Evolutionary conservation across 1,284 basidiomycete species (phyloP).

Genomic region (Leccinum subfulvum): DNA sequence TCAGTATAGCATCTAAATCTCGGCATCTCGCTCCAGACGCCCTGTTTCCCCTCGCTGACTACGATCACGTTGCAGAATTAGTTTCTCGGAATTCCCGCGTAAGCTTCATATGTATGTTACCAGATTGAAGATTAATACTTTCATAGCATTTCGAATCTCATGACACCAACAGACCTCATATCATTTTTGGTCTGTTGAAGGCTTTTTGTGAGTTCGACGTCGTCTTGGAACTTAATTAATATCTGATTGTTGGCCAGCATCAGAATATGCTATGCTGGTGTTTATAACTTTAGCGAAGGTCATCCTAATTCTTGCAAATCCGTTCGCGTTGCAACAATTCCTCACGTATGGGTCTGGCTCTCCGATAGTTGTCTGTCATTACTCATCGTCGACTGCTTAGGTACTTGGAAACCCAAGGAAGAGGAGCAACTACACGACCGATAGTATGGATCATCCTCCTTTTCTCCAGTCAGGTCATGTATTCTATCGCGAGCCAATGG

Average conservation of each 20-base stretch:
- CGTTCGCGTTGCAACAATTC: constrained; percentile 16
- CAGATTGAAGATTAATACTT: not conserved
- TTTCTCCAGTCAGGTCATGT: constrained; percentile 41
- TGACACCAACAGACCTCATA: not conserved
- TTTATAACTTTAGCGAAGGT: constrained; percentile 7
- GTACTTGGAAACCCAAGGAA: constrained; percentile 18
- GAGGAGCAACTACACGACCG: constrained; percentile 18
- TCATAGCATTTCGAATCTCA: constrained; percentile 4
- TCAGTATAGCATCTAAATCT: constrained; percentile 45
- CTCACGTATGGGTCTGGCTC: constrained; percentile 7
- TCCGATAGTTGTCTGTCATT: not conserved
- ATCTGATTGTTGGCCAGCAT: not conserved
- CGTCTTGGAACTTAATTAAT: not conserved
- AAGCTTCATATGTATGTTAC: constrained; percentile 6
- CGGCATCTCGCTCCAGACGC: constrained; percentile 43
- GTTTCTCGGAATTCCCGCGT: constrained; percentile 40
- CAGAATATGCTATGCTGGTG: constrained; percentile 9
- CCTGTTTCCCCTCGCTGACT: constrained; percentile 60
- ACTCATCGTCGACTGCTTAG: constrained; percentile 9
- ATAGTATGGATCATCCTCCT: constrained; percentile 26
- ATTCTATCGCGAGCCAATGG: constrained; percentile 37
- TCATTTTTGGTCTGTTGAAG: constrained; percentile 13
- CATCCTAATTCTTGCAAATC: constrained; percentile 5
- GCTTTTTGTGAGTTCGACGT: constrained; percentile 12
- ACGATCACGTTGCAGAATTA: constrained; percentile 44